A percentile compares a stretch with the other conserved stretches of the same genome.
Conservation (phyloP, 1,284 basidiomycete genomes). For the Ustilago loliicola region DNA sequence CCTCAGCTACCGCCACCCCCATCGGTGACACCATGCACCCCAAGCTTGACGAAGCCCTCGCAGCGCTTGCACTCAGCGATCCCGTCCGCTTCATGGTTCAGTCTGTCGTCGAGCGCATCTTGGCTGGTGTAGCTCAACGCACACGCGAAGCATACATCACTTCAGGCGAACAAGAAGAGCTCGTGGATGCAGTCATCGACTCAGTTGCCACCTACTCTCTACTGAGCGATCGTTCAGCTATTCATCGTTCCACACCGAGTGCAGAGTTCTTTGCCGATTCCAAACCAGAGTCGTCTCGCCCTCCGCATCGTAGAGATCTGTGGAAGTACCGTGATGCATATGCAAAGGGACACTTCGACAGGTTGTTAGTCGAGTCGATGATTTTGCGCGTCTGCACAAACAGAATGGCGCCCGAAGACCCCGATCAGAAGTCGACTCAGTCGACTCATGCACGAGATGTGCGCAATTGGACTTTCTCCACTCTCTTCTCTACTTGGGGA, state of each 20-base stretch:
- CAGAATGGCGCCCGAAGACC: slow-evolving; percentile 53
- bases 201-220: slow-evolving; percentile 59
- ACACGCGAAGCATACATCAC: slow-evolving; percentile 41
- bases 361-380: slow-evolving; percentile 40
- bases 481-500: slow-evolving; percentile 58
- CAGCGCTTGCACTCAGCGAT: slow-evolving; percentile 41
- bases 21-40: slow-evolving; percentile 41
- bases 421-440: slow-evolving; percentile 52
- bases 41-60: slow-evolving; percentile 36
- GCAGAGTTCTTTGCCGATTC: slow-evolving; percentile 45
- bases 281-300: not conserved
- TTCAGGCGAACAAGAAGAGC: slow-evolving; percentile 45
- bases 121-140: slow-evolving; percentile 25
- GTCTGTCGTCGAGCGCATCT: slow-evolving; percentile 45
- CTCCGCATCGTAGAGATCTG: slow-evolving; percentile 6
- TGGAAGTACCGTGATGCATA: slow-evolving; percentile 48
- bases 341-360: slow-evolving; percentile 33
- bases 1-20: slow-evolving; percentile 55
- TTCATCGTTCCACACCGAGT: slow-evolving; percentile 42
- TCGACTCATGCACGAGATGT: slow-evolving; percentile 46
- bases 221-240: slow-evolving; percentile 38
- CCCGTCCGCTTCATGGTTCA: slow-evolving; percentile 60
- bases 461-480: slow-evolving; percentile 45
- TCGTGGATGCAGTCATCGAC: slow-evolving; percentile 59
- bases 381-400: slow-evolving; percentile 40